Conservation (phyloP, 1,139 yeast genomes). For the Sugiyamaella paludigena region DNA sequence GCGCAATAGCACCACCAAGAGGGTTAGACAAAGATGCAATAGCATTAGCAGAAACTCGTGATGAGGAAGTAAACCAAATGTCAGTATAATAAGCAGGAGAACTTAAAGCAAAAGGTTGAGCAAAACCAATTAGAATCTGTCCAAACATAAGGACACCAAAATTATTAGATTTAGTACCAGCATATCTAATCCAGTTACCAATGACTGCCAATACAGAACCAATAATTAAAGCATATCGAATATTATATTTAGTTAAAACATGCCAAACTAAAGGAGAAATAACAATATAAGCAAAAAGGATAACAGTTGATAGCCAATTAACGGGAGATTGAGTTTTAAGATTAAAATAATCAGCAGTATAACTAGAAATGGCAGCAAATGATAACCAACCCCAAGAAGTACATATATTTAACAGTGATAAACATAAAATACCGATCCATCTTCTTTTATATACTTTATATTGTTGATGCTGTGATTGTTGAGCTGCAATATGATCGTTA, state of each 20-base stretch:
- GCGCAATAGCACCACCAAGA: slow-evolving; percentile 41
- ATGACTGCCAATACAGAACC: slow-evolving; percentile 31
- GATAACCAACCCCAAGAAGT: slow-evolving; percentile 40
- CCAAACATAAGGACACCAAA: slow-evolving; percentile 38
- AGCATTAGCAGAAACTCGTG: slow-evolving; percentile 40
- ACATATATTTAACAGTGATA: slow-evolving; percentile 36
- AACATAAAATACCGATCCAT: slow-evolving; percentile 36
- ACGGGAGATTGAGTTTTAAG: slow-evolving; percentile 34
- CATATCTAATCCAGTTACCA: slow-evolving; percentile 38
- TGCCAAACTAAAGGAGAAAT: slow-evolving; percentile 34
- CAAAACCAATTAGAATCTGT: slow-evolving; percentile 39
- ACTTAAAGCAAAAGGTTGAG: slow-evolving; percentile 39
- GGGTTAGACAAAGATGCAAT: slow-evolving; percentile 40
- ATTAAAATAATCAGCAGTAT: slow-evolving; percentile 29
- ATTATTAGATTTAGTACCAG: slow-evolving; percentile 29
- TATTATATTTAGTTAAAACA: slow-evolving; percentile 25
- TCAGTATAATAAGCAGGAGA: slow-evolving; percentile 38
- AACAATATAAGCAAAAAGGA: slow-evolving; percentile 35
- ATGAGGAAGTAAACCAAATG: slow-evolving; percentile 37
- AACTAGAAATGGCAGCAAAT: slow-evolving; percentile 36
- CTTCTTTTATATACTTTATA: slow-evolving; percentile 35
- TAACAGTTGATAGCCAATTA: slow-evolving; percentile 40
- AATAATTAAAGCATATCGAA: slow-evolving; percentile 29
- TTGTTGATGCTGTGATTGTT: neutral
- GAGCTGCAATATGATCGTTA: too few relatives aligned